These are phyloP conservation scores for Gaeumannomyces tritici DNA, from an alignment of 2,329 filamentous ascomycete species.

Conservation along the genomic window DNA sequence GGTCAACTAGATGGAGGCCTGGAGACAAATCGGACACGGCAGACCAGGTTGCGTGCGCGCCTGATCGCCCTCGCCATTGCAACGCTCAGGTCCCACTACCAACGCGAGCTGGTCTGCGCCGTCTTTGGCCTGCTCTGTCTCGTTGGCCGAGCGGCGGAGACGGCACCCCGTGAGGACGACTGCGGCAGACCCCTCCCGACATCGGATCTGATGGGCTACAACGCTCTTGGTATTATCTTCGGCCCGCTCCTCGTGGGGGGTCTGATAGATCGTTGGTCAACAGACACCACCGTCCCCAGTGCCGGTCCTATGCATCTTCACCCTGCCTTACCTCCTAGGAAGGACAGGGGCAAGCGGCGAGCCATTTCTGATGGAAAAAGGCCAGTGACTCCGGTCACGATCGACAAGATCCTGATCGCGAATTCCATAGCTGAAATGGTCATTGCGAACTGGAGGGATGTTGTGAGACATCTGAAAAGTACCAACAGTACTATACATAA, in stretches of 20 bases:
- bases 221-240: conserved; percentile 53
- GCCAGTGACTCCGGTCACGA: conserved; percentile 15
- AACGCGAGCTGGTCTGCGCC: conserved; percentile 54
- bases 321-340: conserved; percentile 28
- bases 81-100: conserved; percentile 48
- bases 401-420: conserved; percentile 49
- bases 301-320: conserved; percentile 29
- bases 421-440: conserved; percentile 56
- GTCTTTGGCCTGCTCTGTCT: conserved; percentile 57
- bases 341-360: not conserved
- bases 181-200: conserved; percentile 42
- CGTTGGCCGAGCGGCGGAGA: conserved; percentile 48
- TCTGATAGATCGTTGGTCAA: conserved; percentile 39
- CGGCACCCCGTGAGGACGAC: conserved; percentile 39
- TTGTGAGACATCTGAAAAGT: conserved; percentile 49
- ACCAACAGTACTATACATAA: conserved; percentile 23
- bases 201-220: conserved; percentile 54
- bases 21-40: conserved; percentile 41
- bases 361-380: conserved; percentile 9
- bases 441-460: conserved; percentile 54
- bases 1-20: conserved; percentile 42
- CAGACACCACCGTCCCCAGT: conserved; percentile 31
- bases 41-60: conserved; percentile 49
- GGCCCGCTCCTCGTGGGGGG: conserved; percentile 54
- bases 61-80: conserved; percentile 55